These are phyloP conservation scores for Claviceps sp. DNA, from an alignment of 2,329 filamentous ascomycete genomes.

Conservation along the genomic window DNA sequence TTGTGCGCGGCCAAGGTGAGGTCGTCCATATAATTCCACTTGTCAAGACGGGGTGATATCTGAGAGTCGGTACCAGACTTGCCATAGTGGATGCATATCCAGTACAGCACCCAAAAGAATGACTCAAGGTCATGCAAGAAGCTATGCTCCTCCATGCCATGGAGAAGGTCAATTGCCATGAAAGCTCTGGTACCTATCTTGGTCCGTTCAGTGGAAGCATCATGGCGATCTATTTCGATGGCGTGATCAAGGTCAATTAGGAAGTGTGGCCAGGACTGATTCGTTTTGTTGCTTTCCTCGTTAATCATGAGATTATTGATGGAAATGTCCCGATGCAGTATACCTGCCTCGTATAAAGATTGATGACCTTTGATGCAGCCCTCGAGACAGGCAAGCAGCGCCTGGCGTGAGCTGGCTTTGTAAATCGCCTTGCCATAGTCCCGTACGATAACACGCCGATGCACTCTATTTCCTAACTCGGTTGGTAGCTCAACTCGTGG, in stretches of 20 bases:
- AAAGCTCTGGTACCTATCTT: conserved; percentile 28
- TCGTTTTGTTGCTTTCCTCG: conserved; percentile 17
- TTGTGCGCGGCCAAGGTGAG: too few species aligned
- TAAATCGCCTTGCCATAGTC: too few species aligned
- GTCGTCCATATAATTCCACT: too few species aligned
- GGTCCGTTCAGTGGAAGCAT: conserved; percentile 14
- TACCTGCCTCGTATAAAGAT: too few species aligned
- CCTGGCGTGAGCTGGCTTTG: too few species aligned
- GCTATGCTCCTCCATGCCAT: conserved; percentile 28
- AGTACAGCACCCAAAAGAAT: conserved; percentile 13
- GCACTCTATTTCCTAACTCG: background rate
- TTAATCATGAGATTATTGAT: conserved; percentile 34
- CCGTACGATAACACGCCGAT: conserved; percentile 10
- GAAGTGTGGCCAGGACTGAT: conserved; percentile 11
- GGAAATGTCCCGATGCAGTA: conserved; percentile 24
- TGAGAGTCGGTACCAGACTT: too few species aligned
- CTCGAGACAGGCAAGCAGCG: too few species aligned
- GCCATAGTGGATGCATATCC: conserved; percentile 26
- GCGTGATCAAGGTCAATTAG: too few species aligned
- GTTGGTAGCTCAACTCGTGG: too few species aligned
- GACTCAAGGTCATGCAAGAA: conserved; percentile 36
- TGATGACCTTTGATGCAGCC: too few species aligned
- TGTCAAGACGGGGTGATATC: too few species aligned
- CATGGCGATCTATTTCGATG: too few species aligned
- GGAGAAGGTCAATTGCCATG: conserved; percentile 21